These are phyloP conservation scores for Strobilomyces echinocephalus DNA, from an alignment of 768 basidiomycete species.

Conservation along the genomic window DNA sequence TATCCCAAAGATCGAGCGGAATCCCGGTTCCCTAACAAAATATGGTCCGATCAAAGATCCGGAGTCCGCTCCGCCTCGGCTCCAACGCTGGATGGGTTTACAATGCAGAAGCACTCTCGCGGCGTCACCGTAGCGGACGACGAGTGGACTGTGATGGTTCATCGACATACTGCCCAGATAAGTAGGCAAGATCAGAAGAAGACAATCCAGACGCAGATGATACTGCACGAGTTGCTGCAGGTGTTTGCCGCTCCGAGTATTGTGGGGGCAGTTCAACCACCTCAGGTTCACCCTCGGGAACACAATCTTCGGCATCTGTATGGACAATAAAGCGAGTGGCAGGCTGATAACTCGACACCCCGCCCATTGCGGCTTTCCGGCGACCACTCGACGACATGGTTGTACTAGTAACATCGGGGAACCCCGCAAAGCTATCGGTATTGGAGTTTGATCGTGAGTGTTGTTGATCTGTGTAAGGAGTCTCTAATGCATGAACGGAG, in stretches of 20 bases:
- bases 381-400: conserved; percentile 38
- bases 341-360: conserved; percentile 34
- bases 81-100: background rate
- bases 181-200: conserved; percentile 11
- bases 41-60: background rate
- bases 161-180: conserved; percentile 6
- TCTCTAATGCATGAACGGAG: conserved; percentile 9
- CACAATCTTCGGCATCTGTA: conserved; percentile 60
- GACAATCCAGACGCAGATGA: conserved; percentile 8
- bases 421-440: conserved; percentile 15
- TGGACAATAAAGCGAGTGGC: conserved; percentile 61
- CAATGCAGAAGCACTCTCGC: background rate
- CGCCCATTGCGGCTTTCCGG: conserved; percentile 56
- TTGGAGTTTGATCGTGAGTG: conserved; percentile 22
- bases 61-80: background rate
- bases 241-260: conserved; percentile 51
- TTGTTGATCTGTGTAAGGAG: background rate
- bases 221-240: conserved; percentile 1
- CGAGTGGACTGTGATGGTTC: conserved; percentile 4
- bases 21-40: background rate
- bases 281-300: conserved; percentile 43
- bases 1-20: conserved; percentile 3
- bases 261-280: conserved; percentile 74
- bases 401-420: conserved; percentile 19
- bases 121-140: conserved; percentile 11